Conservation (phyloP, 2,329 filamentous ascomycete genomes). For the Knufia fluminis region DNA sequence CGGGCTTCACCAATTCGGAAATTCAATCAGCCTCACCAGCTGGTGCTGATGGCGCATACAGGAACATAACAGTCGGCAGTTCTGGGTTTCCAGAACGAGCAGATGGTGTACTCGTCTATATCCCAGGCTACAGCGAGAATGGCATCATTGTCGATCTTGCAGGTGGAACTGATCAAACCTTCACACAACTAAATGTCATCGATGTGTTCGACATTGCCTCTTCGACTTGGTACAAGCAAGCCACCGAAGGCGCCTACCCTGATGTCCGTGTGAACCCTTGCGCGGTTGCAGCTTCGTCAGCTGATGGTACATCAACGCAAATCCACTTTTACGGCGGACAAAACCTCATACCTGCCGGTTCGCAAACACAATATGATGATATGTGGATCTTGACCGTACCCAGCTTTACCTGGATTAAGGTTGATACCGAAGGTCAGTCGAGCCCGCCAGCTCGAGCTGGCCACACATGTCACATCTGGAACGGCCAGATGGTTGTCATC, state of each 20-base stretch:
- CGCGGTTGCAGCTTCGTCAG: constrained; percentile 62
- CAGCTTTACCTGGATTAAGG: constrained; percentile 69
- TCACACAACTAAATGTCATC: constrained; percentile 61
- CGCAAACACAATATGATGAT: constrained; percentile 56
- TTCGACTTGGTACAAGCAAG: constrained; percentile 64
- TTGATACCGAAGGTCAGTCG: constrained; percentile 42
- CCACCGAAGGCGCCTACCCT: constrained; percentile 52
- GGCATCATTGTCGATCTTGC: constrained; percentile 71
- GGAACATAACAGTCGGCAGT: constrained; percentile 63
- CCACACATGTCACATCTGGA: constrained; percentile 68
- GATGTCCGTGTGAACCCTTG: constrained; percentile 56
- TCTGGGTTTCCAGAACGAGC: constrained; percentile 63
- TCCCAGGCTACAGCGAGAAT: constrained; percentile 66
- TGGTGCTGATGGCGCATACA: constrained; percentile 53
- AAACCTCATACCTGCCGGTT: constrained; percentile 54
- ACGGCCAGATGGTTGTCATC: constrained; percentile 70
- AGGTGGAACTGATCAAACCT: constrained; percentile 60
- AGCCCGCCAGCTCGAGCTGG: constrained; percentile 55
- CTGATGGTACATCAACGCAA: constrained; percentile 66
- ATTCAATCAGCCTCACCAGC: constrained; percentile 50
- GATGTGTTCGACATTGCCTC: constrained; percentile 71
- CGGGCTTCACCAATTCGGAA: constrained; percentile 56
- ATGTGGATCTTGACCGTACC: constrained; percentile 75
- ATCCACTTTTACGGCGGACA: constrained; percentile 73
- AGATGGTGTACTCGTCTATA: constrained; percentile 62